Conservation (phyloP, 2,329 filamentous ascomycete species). For the Kalaharituber pfeilii region DNA sequence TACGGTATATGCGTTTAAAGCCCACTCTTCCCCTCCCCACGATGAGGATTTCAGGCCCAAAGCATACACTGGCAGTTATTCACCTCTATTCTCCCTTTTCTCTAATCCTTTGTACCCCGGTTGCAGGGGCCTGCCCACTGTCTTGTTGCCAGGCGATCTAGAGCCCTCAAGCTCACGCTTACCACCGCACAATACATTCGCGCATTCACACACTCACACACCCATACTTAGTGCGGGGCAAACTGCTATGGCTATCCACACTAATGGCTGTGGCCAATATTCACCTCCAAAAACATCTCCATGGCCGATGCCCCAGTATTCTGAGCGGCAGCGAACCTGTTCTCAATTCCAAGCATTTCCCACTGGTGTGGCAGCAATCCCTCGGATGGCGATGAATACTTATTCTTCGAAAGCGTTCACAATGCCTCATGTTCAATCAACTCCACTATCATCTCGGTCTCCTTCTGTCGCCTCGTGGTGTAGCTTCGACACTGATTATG, state of each 20-base stretch:
- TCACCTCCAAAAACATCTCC: neutral
- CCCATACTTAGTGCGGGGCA: neutral
- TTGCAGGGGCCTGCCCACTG: too few species aligned
- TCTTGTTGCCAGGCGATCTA: too few species aligned
- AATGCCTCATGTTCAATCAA: neutral
- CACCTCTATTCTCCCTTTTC: too few species aligned
- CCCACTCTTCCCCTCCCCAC: too few species aligned
- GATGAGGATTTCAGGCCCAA: too few species aligned
- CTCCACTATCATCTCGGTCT: neutral
- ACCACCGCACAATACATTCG: too few species aligned
- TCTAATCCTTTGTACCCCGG: too few species aligned
- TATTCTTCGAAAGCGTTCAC: neutral
- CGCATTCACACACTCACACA: neutral
- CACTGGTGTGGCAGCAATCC: neutral
- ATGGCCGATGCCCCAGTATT: neutral
- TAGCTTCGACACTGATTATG: neutral
- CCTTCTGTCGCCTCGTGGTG: neutral
- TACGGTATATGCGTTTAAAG: too few species aligned
- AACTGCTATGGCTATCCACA: neutral
- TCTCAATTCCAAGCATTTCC: neutral
- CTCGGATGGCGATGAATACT: neutral
- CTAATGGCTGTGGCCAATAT: neutral
- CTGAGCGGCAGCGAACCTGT: too few species aligned
- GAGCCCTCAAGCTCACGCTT: too few species aligned
- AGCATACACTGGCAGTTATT: too few species aligned